These are phyloP conservation scores for Penicillium lividum DNA, from an alignment of 495 filamentous ascomycete species.

Conservation along the genomic window DNA sequence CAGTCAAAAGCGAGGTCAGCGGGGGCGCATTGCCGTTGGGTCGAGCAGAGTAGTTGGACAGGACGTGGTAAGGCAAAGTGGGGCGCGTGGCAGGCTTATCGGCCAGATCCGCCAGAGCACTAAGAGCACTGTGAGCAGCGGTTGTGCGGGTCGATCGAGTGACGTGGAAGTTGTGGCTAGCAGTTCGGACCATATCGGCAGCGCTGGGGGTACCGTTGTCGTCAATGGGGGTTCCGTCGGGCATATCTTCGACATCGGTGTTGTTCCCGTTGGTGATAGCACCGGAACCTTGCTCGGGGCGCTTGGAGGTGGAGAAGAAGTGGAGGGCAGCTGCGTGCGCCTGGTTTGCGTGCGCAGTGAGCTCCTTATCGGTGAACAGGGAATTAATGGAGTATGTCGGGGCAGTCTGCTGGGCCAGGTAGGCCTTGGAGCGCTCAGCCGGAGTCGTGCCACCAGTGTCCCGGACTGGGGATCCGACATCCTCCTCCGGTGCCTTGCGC, in stretches of 20 bases:
- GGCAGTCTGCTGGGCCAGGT: constrained; percentile 40
- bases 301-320: constrained; percentile 53
- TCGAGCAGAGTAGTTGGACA: constrained; percentile 50
- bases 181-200: constrained; percentile 68
- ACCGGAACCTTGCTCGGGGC: constrained; percentile 45
- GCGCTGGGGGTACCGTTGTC: constrained; percentile 56
- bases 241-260: constrained; percentile 47
- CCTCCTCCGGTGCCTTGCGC: constrained; percentile 69
- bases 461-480: constrained; percentile 68
- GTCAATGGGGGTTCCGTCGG: constrained; percentile 51
- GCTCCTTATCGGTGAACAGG: constrained; percentile 92
- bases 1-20: constrained; percentile 52
- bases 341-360: constrained; percentile 70
- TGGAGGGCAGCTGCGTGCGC: constrained; percentile 67
- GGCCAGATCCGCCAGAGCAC: constrained; percentile 61
- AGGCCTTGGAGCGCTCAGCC: constrained; percentile 45
- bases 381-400: constrained; percentile 79
- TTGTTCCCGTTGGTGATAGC: constrained; percentile 46
- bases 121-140: constrained; percentile 54
- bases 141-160: constrained; percentile 68
- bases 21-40: constrained; percentile 49
- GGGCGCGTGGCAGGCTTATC: constrained; percentile 65
- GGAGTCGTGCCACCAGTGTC: constrained; percentile 51
- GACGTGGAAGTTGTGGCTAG: constrained; percentile 63
- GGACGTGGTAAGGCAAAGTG: constrained; percentile 62